Percentiles rank a stretch among this genome's conserved stretches.
These are phyloP conservation scores for Cicer judaicum DNA, from an alignment of 306 rosid genomes.

Conservation along the genomic window DNA sequence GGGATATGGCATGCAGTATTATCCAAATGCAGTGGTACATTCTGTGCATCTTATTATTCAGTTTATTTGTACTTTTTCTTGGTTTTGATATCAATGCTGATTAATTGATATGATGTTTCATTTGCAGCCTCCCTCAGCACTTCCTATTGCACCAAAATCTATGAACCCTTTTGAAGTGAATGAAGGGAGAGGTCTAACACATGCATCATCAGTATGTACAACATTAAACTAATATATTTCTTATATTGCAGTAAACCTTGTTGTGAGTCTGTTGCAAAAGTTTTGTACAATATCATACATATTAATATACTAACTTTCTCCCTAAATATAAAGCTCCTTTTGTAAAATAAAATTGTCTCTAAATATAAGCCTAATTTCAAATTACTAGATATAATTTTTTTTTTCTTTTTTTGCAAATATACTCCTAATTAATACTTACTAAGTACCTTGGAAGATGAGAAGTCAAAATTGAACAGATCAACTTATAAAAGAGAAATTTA, in stretches of 20 bases:
- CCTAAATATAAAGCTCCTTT: neutral
- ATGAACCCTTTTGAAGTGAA: constrained; percentile 71
- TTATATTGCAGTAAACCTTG: constrained; percentile 9
- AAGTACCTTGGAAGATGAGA: too few species aligned
- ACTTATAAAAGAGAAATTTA: too few species aligned
- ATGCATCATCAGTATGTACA: constrained; percentile 58
- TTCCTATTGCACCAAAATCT: constrained; percentile 50
- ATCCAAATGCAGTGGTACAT: constrained; percentile 59
- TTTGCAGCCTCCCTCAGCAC: constrained; percentile 58
- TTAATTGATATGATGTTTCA: constrained; percentile 37
- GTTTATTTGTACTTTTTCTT: neutral
- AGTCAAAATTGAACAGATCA: too few species aligned
- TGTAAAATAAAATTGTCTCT: too few species aligned
- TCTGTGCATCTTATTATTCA: constrained; percentile 3
- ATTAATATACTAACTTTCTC: neutral
- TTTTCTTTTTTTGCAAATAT: too few species aligned
- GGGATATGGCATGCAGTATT: constrained; percentile 69
- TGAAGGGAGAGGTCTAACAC: constrained; percentile 49
- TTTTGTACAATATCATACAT: too few species aligned
- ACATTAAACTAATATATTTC: constrained; percentile 27
- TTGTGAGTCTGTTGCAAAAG: constrained; percentile 2
- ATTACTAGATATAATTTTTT: too few species aligned
- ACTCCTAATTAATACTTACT: too few species aligned
- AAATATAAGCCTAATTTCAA: too few species aligned
- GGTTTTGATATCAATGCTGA: constrained; percentile 34